These are phyloP conservation scores for Scedosporium dehoogii DNA, from an alignment of 2,329 filamentous ascomycete species.

Conservation along the genomic window DNA sequence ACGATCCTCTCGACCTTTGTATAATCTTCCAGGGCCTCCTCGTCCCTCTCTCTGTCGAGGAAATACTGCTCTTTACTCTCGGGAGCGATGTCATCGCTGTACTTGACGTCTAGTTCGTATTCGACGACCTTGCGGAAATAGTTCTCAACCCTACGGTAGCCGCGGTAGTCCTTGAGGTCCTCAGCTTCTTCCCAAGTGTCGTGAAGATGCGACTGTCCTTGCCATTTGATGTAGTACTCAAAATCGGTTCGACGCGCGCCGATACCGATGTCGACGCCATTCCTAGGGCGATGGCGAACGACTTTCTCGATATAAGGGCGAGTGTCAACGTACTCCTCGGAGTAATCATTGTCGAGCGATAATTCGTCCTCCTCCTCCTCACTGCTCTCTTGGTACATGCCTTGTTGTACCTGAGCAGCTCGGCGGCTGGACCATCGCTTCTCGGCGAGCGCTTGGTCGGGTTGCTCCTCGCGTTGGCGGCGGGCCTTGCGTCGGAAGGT, in stretches of 20 bases:
- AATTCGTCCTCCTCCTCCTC: conserved; percentile 51
- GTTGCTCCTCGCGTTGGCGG: conserved; percentile 58
- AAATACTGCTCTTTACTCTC: conserved; percentile 91
- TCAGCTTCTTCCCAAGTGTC: conserved; percentile 87
- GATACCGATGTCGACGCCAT: conserved; percentile 48
- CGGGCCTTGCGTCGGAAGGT: conserved; percentile 67
- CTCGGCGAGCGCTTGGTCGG: conserved; percentile 60
- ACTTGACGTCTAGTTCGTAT: conserved; percentile 67
- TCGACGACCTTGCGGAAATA: conserved; percentile 80
- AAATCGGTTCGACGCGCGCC: conserved; percentile 64
- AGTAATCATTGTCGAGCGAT: conserved; percentile 53
- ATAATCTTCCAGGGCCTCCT: conserved; percentile 81
- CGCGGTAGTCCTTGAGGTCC: conserved; percentile 64
- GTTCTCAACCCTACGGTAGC: conserved; percentile 84
- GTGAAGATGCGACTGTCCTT: conserved; percentile 88
- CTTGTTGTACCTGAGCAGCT: conserved; percentile 59
- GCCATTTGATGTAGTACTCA: conserved; percentile 93
- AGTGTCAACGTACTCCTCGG: conserved; percentile 61
- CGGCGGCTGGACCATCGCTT: conserved; percentile 87
- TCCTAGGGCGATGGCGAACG: conserved; percentile 72
- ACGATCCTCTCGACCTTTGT: conserved; percentile 92
- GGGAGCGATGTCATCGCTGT: conserved; percentile 65
- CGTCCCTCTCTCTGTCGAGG: conserved; percentile 84
- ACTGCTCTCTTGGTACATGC: conserved; percentile 57
- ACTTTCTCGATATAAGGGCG: conserved; percentile 84